Evolutionary conservation across 306 rosid genomes (phyloP).

Genomic region (Abrus pulchellus): DNA sequence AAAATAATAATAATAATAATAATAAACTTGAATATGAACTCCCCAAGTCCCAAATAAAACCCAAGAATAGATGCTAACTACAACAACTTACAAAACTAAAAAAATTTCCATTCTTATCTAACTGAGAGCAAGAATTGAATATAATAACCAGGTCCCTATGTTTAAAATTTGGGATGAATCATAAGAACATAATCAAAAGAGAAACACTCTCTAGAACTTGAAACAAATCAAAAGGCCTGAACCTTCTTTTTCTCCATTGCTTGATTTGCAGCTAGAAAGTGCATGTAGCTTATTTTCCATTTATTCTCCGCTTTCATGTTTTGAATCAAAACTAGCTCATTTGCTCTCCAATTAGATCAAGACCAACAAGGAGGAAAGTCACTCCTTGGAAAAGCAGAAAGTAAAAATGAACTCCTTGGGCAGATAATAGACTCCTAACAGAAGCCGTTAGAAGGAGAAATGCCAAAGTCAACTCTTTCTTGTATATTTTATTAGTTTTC

Average conservation of each 20-base stretch:
- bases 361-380: constrained; percentile 88
- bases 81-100: constrained; percentile 28
- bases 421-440: constrained; percentile 74
- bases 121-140: constrained; percentile 47
- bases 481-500: constrained; percentile 73
- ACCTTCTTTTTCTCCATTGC: constrained; percentile 37
- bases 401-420: constrained; percentile 90
- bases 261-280: constrained; percentile 36
- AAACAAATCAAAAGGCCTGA: constrained; percentile 1
- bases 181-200: constrained; percentile 22
- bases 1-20: not conserved
- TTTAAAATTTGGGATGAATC: constrained; percentile 21
- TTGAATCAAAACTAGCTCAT: constrained; percentile 58
- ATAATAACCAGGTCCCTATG: constrained; percentile 54
- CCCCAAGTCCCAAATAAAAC: constrained; percentile 46
- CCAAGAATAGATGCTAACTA: constrained; percentile 39
- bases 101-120: constrained; percentile 35
- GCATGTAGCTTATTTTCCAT: constrained; percentile 19
- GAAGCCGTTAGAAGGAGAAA: constrained; percentile 80
- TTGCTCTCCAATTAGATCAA: constrained; percentile 87
- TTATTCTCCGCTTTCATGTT: constrained; percentile 21
- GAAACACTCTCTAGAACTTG: constrained; percentile 40
- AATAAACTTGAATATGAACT: constrained; percentile 36
- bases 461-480: constrained; percentile 80
- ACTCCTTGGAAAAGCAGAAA: constrained; percentile 87